These are phyloP conservation scores for Pleurotus ostreatus DNA, from an alignment of 768 basidiomycete species.

Conservation along the genomic window DNA sequence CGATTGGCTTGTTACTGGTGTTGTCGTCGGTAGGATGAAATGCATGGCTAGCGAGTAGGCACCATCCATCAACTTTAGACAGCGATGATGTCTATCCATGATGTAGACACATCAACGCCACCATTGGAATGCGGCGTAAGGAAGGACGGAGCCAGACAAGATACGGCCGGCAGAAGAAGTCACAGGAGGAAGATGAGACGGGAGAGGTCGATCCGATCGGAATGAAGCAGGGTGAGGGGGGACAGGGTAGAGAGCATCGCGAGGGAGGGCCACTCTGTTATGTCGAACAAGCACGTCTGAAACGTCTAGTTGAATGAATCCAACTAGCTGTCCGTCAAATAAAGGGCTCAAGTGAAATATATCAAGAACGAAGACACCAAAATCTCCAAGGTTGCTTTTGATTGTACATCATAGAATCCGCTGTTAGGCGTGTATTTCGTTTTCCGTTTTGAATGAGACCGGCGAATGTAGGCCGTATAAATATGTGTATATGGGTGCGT, in stretches of 20 bases:
- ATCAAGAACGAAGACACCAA: background rate
- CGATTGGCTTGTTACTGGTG: too few species aligned
- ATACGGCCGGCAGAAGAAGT: background rate
- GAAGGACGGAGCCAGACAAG: constrained; percentile 1
- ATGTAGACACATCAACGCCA: background rate
- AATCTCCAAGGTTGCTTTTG: background rate
- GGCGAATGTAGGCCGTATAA: background rate
- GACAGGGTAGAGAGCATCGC: background rate
- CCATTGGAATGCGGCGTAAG: background rate
- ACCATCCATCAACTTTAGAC: background rate
- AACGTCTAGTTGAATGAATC: background rate
- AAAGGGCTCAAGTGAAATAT: background rate
- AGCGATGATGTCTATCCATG: background rate
- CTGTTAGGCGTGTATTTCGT: background rate
- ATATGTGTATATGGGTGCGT: background rate
- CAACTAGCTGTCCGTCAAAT: background rate
- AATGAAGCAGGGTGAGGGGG: background rate
- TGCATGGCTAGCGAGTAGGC: background rate
- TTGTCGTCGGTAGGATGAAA: too few species aligned
- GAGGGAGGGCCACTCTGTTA: background rate
- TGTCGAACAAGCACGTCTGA: background rate
- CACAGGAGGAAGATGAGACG: background rate
- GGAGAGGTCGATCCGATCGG: constrained; percentile 3
- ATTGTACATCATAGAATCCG: background rate
- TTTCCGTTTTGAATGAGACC: background rate